Percentiles rank a stretch among this genome's conserved stretches.
phyloP scores from a whole-genome alignment of 2,329 filamentous ascomycete species.

The Magnaporthales sp. region DNA sequence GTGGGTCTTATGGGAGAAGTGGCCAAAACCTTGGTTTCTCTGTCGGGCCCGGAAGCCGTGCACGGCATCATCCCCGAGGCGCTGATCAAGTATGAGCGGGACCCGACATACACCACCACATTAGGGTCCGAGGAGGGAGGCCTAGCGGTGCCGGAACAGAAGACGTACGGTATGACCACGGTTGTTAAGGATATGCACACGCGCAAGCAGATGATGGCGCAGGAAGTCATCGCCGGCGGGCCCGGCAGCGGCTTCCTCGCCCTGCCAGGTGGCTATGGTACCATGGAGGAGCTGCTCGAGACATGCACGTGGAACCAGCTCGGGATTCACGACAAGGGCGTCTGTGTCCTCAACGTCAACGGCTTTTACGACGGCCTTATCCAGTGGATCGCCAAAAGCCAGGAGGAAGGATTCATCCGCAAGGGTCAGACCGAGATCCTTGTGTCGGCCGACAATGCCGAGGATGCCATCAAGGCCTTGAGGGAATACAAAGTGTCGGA shows the following conservation, averaged over 20 bases:
- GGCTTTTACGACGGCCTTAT: conserved; percentile 89
- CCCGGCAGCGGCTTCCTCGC: conserved; percentile 85
- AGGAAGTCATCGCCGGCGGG: conserved; percentile 73
- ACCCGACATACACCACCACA: conserved; percentile 41
- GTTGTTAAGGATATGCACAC: conserved; percentile 95
- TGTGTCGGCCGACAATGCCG: conserved; percentile 62
- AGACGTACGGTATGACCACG: conserved; percentile 72
- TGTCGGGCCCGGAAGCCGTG: conserved; percentile 72
- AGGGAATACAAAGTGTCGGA: conserved; percentile 66
- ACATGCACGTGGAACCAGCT: conserved; percentile 92
- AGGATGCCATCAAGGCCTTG: conserved; percentile 64
- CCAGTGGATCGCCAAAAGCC: conserved; percentile 69
- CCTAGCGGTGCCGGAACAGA: conserved; percentile 52
- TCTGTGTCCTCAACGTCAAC: conserved; percentile 78
- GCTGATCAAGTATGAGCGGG: conserved; percentile 70
- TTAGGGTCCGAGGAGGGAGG: conserved; percentile 24
- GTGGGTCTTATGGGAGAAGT: conserved; percentile 93
- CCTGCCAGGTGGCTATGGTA: conserved; percentile 83
- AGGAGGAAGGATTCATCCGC: conserved; percentile 69
- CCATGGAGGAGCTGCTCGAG: conserved; percentile 91
- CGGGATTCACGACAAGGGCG: conserved; percentile 74
- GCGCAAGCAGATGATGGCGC: conserved; percentile 87
- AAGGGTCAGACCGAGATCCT: conserved; percentile 66
- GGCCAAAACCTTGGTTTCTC: conserved; percentile 73
- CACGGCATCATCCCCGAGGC: conserved; percentile 91